Evolutionary conservation across 1,139 yeast species (phyloP).

Genomic region (Pichia sp.): DNA sequence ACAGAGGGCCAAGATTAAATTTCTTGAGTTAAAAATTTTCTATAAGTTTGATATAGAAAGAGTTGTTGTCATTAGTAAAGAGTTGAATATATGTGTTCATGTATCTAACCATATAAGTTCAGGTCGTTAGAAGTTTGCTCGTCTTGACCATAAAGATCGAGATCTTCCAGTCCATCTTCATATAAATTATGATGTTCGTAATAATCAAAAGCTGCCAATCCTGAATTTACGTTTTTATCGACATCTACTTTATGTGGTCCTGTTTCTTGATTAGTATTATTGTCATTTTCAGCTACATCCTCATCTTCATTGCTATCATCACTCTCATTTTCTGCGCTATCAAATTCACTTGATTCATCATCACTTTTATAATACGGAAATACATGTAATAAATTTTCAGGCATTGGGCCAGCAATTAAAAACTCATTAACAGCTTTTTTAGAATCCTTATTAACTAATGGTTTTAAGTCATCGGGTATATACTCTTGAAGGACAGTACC

Average conservation of each 20-base stretch:
- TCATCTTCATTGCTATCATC: neutral
- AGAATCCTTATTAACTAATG: conserved; percentile 10
- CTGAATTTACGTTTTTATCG: conserved; percentile 3
- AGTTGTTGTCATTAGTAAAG: neutral
- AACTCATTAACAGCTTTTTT: conserved; percentile 23
- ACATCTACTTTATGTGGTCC: neutral
- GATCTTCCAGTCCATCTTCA: conserved; percentile 14
- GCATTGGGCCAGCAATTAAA: conserved; percentile 30
- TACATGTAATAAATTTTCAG: conserved; percentile 25
- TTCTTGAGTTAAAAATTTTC: neutral
- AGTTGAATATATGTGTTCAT: neutral
- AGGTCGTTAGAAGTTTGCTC: conserved; percentile 13
- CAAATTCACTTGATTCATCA: conserved; percentile 17
- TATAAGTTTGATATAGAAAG: neutral
- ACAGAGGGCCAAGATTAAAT: no score
- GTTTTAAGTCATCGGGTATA: conserved; percentile 24
- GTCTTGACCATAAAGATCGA: conserved; percentile 18
- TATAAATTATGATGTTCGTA: conserved; percentile 21
- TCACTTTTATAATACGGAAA: conserved; percentile 28
- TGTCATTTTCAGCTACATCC: conserved; percentile 1
- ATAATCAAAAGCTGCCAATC: conserved; percentile 21
- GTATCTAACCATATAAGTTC: conserved; percentile 16
- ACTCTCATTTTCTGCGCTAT: conserved; percentile 10
- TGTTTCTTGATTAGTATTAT: neutral
- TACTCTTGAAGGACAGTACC: conserved; percentile 24